phyloP scores from a whole-genome alignment of 2,329 filamentous ascomycete species.

The Verticillium dahliae region DNA sequence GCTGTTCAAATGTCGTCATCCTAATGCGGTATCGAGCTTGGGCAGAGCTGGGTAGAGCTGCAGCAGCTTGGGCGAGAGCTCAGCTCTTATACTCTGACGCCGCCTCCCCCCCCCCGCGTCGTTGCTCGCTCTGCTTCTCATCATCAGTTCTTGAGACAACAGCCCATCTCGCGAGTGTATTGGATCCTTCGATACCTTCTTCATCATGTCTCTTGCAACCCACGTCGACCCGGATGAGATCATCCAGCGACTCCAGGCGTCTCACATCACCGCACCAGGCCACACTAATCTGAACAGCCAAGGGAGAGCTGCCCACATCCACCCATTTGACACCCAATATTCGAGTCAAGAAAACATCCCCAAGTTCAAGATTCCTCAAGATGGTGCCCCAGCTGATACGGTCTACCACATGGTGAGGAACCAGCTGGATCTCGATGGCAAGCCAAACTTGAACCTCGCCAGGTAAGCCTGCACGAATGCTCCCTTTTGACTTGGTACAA shows the following conservation, averaged over 20 bases:
- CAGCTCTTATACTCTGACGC: background rate
- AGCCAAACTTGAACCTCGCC: constrained; percentile 62
- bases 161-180: background rate
- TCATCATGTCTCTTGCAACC: constrained; percentile 10
- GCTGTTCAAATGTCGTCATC: background rate
- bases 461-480: constrained; percentile 23
- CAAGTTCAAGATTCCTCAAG: constrained; percentile 51
- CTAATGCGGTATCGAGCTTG: background rate
- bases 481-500: background rate
- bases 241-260: constrained; percentile 42
- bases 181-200: background rate
- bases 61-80: background rate
- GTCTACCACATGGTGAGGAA: constrained; percentile 60
- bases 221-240: constrained; percentile 48
- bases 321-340: constrained; percentile 52
- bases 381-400: constrained; percentile 53
- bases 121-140: background rate
- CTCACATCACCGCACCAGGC: constrained; percentile 27
- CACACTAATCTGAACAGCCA: constrained; percentile 25
- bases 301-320: constrained; percentile 42
- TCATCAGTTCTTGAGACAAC: constrained; percentile 14
- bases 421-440: constrained; percentile 58
- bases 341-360: constrained; percentile 44
- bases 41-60: background rate
- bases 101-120: background rate